phyloP scores from a whole-genome alignment of 2,329 filamentous ascomycete species.

The Aspergillus sergii region DNA sequence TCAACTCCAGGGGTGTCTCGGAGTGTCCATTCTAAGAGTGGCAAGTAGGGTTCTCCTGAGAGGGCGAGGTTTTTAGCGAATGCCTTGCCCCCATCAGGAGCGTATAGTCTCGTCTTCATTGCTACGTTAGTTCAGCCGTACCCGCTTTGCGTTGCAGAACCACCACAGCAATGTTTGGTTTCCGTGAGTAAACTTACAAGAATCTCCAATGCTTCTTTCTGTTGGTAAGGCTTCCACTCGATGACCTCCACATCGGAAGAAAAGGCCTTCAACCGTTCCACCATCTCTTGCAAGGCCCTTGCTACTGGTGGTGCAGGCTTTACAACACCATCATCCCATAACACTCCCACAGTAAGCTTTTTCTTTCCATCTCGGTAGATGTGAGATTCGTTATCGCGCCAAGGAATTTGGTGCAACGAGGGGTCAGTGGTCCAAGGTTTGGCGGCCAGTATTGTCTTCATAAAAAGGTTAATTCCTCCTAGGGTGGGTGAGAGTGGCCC shows the following conservation, averaged over 20 bases:
- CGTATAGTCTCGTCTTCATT: constrained; percentile 10
- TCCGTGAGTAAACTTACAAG: not conserved
- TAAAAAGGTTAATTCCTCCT: constrained; percentile 50
- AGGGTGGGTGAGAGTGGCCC: constrained; percentile 59
- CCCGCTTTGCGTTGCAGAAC: not conserved
- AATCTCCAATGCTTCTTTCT: constrained; percentile 53
- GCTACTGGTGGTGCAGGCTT: constrained; percentile 64
- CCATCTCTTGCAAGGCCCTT: constrained; percentile 55
- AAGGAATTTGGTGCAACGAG: constrained; percentile 56
- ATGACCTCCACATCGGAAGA: constrained; percentile 25
- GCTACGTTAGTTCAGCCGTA: not conserved
- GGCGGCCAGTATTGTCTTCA: constrained; percentile 40
- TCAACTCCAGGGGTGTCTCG: constrained; percentile 15
- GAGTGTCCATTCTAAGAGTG: constrained; percentile 2
- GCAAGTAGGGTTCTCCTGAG: constrained; percentile 3
- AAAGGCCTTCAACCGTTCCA: constrained; percentile 24
- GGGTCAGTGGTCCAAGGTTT: constrained; percentile 58
- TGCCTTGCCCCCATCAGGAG: constrained; percentile 13
- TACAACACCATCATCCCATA: constrained; percentile 65
- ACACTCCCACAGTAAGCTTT: constrained; percentile 59
- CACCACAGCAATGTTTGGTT: not conserved
- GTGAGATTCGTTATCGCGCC: constrained; percentile 38
- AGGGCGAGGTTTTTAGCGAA: constrained; percentile 7
- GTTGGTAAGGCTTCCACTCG: constrained; percentile 47
- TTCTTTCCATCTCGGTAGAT: constrained; percentile 24